A percentile compares a stretch with the other conserved stretches of the same genome.
Evolutionary conservation across 2,329 filamentous ascomycete species (phyloP).

Genomic region (Diaporthe australafricana): DNA sequence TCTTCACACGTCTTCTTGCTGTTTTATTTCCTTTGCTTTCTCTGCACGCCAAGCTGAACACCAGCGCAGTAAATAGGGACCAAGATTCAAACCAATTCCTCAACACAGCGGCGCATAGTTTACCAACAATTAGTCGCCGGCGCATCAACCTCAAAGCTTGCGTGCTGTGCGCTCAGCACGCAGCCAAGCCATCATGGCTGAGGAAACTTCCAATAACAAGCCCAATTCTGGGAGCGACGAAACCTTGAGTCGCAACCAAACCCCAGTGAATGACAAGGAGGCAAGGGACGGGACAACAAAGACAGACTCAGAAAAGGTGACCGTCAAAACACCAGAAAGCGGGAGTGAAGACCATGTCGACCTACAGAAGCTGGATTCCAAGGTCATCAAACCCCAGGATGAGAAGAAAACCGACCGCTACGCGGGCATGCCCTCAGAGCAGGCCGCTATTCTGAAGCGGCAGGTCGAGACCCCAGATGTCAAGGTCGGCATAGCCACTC

Average conservation of each 20-base stretch:
- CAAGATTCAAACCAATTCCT: neutral
- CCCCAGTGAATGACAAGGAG: constrained; percentile 15
- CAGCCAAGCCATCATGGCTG: constrained; percentile 33
- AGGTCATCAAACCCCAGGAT: constrained; percentile 48
- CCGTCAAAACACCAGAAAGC: neutral
- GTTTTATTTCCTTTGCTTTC: neutral
- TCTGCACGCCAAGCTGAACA: neutral
- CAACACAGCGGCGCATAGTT: neutral
- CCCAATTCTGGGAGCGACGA: neutral
- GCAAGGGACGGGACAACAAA: neutral
- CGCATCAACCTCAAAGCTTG: neutral
- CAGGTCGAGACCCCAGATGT: constrained; percentile 76
- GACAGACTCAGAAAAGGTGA: neutral
- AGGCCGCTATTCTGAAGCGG: constrained; percentile 74
- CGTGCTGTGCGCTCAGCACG: constrained; percentile 4
- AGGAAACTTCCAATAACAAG: constrained; percentile 6
- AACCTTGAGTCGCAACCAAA: neutral
- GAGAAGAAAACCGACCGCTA: constrained; percentile 66
- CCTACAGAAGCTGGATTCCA: constrained; percentile 58
- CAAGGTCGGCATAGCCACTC: constrained; percentile 71
- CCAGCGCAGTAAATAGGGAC: neutral
- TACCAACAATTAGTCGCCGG: neutral
- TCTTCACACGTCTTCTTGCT: too few species aligned
- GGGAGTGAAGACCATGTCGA: constrained; percentile 26
- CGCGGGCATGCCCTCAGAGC: constrained; percentile 71